Evolutionary conservation across 495 filamentous ascomycete species (phyloP), one percentile per base, ranked within the genome.

Genomic region (Penicillium bovifimosum): DNA sequence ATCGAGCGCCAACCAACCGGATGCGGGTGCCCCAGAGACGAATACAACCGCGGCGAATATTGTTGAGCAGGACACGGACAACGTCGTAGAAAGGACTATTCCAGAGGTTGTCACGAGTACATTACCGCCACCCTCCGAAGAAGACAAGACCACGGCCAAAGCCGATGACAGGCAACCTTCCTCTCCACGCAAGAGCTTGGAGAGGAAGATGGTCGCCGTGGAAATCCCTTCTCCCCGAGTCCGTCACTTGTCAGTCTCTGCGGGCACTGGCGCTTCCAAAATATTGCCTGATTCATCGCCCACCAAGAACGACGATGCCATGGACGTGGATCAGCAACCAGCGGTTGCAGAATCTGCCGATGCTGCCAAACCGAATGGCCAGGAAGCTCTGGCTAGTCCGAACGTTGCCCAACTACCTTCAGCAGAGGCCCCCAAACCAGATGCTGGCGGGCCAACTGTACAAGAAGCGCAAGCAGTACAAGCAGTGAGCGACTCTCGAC

Each of bases 311-410:
- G 34, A 33, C 18, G 44, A 56, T 34, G 27, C 38, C 16, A 61
- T 55, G 50, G 55, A 62, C 10, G 34, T 59, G 1, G 55, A 64
- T 26, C 36, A 36, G 42, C n/a, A 18, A 16, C 9, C 41, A 32
- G 50, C 54, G 34, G 44, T 27, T 33, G n/a, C 49, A 24, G 34
- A 50, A 14, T 28, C 31, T 34, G 8, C 20, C 45, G 26, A 28
- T 9, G 31, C 43, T 17, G 38, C 41, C 32, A 31, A 48, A 16
- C 9, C 48, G 8, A 41, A 20, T 3, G 32, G 20, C 27, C 41
- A 46, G 49, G 31, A 44, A 53, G 34, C 32, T 10, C 39, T 46
- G 32, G 33, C 48, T n/a, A 41, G 32, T 10, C 29, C 41, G 10
- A 48, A 44, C 20, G 41, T 35, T 32, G 40, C 46, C 51, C 56